A percentile compares a stretch with the other conserved stretches of the same genome.
Evolutionary conservation across 495 filamentous ascomycete species (phyloP).

Genomic region (Staphylotrichum tortipilum): DNA sequence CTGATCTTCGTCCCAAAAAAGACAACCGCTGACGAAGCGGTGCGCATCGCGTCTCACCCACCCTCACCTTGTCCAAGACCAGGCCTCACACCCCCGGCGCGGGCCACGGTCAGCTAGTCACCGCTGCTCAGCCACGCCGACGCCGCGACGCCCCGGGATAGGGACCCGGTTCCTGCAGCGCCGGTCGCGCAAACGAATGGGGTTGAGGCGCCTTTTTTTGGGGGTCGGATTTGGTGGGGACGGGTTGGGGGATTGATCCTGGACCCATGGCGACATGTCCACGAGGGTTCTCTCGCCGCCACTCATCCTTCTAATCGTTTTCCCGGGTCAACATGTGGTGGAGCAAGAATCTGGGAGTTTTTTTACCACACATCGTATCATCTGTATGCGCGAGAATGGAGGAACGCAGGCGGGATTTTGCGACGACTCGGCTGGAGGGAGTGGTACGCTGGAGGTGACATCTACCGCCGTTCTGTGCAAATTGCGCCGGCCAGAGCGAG

Average conservation of each 20-base stretch:
- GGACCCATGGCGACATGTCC: neutral
- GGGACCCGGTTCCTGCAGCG: conserved; percentile 5
- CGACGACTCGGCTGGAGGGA: no score
- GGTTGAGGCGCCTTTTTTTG: no score
- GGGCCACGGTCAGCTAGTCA: neutral
- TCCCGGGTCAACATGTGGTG: neutral
- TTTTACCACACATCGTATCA: no score
- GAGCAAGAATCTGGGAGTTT: neutral
- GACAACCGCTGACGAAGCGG: conserved; percentile 5
- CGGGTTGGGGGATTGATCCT: neutral
- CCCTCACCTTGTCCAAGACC: no score
- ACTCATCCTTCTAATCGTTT: neutral
- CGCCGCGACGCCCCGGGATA: neutral
- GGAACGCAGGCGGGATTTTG: no score
- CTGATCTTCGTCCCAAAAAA: no score
- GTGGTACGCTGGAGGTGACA: no score
- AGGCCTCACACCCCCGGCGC: no score
- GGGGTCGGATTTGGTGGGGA: neutral
- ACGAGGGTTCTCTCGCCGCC: neutral
- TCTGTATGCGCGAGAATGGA: no score
- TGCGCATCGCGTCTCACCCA: no score
- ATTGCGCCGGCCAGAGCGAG: no score
- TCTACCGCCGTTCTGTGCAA: no score
- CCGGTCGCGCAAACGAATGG: neutral
- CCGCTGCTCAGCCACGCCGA: conserved; percentile 3